A percentile compares a stretch with the other conserved stretches of the same genome.
These are phyloP conservation scores for Obelidium mucronatum DNA, from an alignment of 192 early-diverging fungal genomes.

Conservation along the genomic window DNA sequence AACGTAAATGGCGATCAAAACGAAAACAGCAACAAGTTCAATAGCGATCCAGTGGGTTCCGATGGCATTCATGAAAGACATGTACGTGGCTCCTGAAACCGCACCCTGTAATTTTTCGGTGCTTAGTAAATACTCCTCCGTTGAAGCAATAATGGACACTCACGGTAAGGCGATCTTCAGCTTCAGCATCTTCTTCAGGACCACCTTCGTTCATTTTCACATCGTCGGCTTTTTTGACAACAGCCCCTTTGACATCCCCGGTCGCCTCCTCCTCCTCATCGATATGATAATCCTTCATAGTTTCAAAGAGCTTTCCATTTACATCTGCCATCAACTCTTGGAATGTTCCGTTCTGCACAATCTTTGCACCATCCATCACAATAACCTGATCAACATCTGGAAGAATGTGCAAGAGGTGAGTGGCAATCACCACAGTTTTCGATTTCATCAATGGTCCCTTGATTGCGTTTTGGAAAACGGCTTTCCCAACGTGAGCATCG, in stretches of 20 bases:
- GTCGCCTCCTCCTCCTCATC: slow-evolving; percentile 23
- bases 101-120: background rate
- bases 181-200: slow-evolving; percentile 19
- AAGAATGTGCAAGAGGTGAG: slow-evolving; percentile 49
- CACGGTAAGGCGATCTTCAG: slow-evolving; percentile 23
- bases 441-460: slow-evolving; percentile 25
- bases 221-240: background rate
- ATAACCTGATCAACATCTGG: slow-evolving; percentile 38
- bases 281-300: slow-evolving; percentile 45
- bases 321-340: slow-evolving; percentile 35
- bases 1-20: background rate
- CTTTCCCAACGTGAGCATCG: slow-evolving; percentile 55
- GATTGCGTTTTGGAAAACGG: slow-evolving; percentile 75
- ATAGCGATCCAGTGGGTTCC: background rate
- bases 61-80: background rate
- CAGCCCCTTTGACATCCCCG: background rate
- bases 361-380: slow-evolving; percentile 43
- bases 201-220: slow-evolving; percentile 3
- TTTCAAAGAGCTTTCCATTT: slow-evolving; percentile 18
- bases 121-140: background rate
- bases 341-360: slow-evolving; percentile 50
- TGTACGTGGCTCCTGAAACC: slow-evolving; percentile 7
- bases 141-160: slow-evolving; percentile 4
- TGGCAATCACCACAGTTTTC: slow-evolving; percentile 47
- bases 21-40: background rate